Evolutionary conservation across 2,329 filamentous ascomycete species (phyloP).

Genomic region (Penicillium sp.): DNA sequence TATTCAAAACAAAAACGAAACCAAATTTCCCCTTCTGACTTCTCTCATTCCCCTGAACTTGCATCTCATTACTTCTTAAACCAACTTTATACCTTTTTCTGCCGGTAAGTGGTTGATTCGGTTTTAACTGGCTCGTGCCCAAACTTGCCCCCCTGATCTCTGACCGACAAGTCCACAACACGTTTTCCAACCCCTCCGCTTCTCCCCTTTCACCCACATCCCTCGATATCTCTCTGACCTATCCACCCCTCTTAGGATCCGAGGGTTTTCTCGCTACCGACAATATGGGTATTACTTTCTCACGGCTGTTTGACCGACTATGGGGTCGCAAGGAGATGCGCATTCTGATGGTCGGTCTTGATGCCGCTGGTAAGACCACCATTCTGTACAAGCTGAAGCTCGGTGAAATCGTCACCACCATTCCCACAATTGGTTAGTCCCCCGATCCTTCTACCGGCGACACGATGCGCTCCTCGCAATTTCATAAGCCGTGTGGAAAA

Average conservation of each 20-base stretch:
- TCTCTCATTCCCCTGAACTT: conserved; percentile 15
- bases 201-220: conserved; percentile 11
- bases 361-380: conserved; percentile 99
- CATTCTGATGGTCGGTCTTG: conserved; percentile 99
- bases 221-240: conserved; percentile 11
- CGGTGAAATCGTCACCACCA: conserved; percentile 96
- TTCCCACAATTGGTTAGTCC: conserved; percentile 88
- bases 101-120: conserved; percentile 8
- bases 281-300: conserved; percentile 97
- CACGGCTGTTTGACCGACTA: conserved; percentile 91
- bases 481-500: neutral
- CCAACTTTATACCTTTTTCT: conserved; percentile 7
- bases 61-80: conserved; percentile 7
- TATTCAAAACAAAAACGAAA: conserved; percentile 36
- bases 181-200: conserved; percentile 22
- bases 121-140: conserved; percentile 3
- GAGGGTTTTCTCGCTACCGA: conserved; percentile 30
- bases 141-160: conserved; percentile 8
- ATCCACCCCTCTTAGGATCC: conserved; percentile 11
- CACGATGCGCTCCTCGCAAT: conserved; percentile 2
- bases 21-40: conserved; percentile 6
- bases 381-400: conserved; percentile 99
- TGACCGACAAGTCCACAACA: conserved; percentile 23
- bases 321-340: conserved; percentile 99
- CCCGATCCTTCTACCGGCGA: neutral